Evolutionary conservation across 192 early-diverging fungal species (phyloP).

Genomic region (Coemansia sp.): DNA sequence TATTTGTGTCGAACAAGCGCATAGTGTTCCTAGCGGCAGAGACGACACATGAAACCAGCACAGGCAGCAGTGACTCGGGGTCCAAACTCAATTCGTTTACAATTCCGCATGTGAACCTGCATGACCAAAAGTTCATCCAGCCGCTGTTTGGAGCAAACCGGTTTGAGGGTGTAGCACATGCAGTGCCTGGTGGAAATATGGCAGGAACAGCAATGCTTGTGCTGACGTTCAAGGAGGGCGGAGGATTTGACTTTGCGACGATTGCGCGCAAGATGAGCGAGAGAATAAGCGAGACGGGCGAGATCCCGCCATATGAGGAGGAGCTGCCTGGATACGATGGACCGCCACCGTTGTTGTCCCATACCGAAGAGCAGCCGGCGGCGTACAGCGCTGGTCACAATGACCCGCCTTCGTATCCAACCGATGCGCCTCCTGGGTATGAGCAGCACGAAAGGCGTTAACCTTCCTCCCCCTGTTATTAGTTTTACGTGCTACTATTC

Average conservation of each 20-base stretch:
- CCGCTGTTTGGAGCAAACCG: conserved; percentile 47
- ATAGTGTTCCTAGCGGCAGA: conserved; percentile 32
- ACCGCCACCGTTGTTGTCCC: conserved; percentile 9
- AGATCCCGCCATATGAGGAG: conserved; percentile 40
- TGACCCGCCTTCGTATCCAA: conserved; percentile 21
- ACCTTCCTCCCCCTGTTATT: no score
- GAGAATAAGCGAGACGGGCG: conserved; percentile 34
- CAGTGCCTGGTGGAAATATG: conserved; percentile 22
- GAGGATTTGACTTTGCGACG: conserved; percentile 47
- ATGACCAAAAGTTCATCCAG: conserved; percentile 26
- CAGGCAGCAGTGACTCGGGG: not conserved
- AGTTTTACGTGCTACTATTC: no score
- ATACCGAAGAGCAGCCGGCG: not conserved
- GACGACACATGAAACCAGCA: conserved; percentile 37
- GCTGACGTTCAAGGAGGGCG: conserved; percentile 49
- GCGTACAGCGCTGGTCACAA: not conserved
- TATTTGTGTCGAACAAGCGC: conserved; percentile 52
- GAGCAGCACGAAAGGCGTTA: conserved; percentile 13
- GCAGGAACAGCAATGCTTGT: conserved; percentile 11
- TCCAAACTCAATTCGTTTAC: conserved; percentile 37
- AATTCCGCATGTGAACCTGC: conserved; percentile 30
- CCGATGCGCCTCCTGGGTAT: conserved; percentile 46
- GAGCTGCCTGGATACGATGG: conserved; percentile 43
- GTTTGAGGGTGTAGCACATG: conserved; percentile 29
- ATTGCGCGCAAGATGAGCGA: conserved; percentile 42